These are phyloP conservation scores for Lasiosphaeria hispida DNA, from an alignment of 495 filamentous ascomycete genomes.

Conservation along the genomic window DNA sequence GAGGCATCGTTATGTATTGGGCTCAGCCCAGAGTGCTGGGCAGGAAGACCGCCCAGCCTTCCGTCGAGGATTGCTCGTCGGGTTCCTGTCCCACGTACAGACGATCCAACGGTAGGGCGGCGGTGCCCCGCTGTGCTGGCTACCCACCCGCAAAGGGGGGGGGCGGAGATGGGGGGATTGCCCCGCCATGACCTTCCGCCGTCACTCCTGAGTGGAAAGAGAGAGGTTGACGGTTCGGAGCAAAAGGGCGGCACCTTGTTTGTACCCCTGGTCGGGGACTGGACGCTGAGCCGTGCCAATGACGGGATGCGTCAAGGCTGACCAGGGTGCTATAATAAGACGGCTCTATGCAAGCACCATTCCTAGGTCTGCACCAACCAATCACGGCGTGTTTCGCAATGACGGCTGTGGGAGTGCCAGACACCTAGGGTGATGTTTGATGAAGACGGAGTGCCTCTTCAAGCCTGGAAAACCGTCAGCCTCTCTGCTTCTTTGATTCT, in stretches of 20 bases:
- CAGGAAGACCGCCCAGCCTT: constrained; percentile 9
- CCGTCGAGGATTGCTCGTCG: constrained; percentile 9
- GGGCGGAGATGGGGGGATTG: background rate
- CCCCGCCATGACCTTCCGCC: constrained; percentile 11
- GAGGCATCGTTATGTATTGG: constrained; percentile 13
- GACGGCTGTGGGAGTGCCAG: constrained; percentile 1
- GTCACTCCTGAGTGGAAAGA: background rate
- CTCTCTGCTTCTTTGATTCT: background rate
- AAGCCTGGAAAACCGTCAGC: background rate
- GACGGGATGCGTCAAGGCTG: constrained; percentile 16
- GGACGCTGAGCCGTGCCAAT: constrained; percentile 16
- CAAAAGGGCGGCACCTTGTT: background rate
- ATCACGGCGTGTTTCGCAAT: constrained; percentile 11
- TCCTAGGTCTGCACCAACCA: background rate
- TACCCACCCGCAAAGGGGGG: background rate
- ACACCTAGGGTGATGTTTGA: constrained; percentile 6
- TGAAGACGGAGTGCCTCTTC: background rate
- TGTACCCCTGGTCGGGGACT: constrained; percentile 10
- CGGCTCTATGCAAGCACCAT: constrained; percentile 17
- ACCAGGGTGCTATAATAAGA: constrained; percentile 27
- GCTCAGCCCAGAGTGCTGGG: background rate
- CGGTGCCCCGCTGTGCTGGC: constrained; percentile 10
- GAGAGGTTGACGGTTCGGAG: background rate
- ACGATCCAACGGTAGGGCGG: constrained; percentile 1
- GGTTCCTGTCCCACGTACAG: background rate